These are phyloP conservation scores for Lepidopterella palustris DNA, from an alignment of 495 filamentous ascomycete species.

Conservation along the genomic window DNA sequence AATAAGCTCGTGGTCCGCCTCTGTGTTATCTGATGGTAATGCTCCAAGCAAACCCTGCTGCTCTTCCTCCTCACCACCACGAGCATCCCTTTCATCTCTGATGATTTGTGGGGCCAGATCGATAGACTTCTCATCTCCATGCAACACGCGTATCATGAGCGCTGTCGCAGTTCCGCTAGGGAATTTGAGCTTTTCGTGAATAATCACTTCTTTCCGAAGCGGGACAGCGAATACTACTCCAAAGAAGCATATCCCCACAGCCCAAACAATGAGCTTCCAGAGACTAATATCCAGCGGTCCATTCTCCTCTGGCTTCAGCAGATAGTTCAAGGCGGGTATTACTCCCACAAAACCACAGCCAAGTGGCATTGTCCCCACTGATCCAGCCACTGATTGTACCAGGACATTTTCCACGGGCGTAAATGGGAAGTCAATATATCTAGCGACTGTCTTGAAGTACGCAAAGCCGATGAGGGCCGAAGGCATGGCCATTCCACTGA, in stretches of 20 bases:
- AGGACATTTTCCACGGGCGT: constrained; percentile 95
- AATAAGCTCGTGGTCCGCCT: constrained; percentile 9
- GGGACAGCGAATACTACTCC: constrained; percentile 96
- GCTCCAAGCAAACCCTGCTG: constrained; percentile 14
- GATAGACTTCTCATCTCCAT: constrained; percentile 50
- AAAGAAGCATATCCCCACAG: constrained; percentile 85
- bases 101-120: constrained; percentile 14
- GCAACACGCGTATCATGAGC: constrained; percentile 81
- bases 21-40: not conserved
- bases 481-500: constrained; percentile 82
- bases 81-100: constrained; percentile 8
- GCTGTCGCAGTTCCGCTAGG: constrained; percentile 93
- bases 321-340: constrained; percentile 82
- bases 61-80: constrained; percentile 21
- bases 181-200: constrained; percentile 85
- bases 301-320: constrained; percentile 67
- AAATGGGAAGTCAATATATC: constrained; percentile 66
- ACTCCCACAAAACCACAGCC: constrained; percentile 94
- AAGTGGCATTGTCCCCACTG: constrained; percentile 94
- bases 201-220: constrained; percentile 77
- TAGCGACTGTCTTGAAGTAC: constrained; percentile 75
- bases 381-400: constrained; percentile 91
- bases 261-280: constrained; percentile 79
- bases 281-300: constrained; percentile 67
- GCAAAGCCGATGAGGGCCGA: constrained; percentile 93